These are phyloP conservation scores for Trichoderma cornu-damae DNA, from an alignment of 2,329 filamentous ascomycete genomes.

Conservation along the genomic window DNA sequence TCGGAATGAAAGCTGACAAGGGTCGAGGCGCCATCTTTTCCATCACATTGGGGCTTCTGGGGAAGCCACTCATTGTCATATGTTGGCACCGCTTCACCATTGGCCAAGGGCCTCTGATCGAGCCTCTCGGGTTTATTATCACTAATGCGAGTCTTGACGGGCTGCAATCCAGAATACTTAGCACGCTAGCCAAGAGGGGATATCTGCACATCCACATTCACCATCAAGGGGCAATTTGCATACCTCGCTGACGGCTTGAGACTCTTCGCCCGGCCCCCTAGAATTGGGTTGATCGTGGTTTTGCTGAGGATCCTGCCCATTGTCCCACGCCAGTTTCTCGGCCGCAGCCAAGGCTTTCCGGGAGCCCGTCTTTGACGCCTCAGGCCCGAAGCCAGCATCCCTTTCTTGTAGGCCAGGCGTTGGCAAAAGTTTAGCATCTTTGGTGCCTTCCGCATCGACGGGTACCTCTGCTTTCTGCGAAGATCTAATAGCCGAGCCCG, in stretches of 20 bases:
- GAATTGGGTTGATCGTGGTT: neutral
- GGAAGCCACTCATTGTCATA: neutral
- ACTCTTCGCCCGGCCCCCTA: neutral
- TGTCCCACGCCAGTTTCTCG: neutral
- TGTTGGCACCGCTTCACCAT: neutral
- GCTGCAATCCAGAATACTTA: neutral
- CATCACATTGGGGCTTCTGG: neutral
- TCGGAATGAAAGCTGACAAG: neutral
- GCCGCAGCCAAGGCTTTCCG: neutral
- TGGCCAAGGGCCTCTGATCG: neutral
- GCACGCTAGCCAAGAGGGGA: neutral
- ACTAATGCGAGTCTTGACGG: neutral
- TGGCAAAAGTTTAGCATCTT: neutral
- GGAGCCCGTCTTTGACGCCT: neutral
- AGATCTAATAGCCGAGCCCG: neutral
- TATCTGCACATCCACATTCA: neutral
- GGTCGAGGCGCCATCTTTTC: neutral
- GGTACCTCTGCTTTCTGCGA: neutral
- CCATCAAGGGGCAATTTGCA: neutral
- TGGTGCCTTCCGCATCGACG: neutral
- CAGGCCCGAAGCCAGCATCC: neutral
- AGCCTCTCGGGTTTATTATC: neutral
- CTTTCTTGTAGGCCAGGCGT: neutral
- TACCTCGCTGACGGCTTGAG: neutral
- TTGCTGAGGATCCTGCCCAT: neutral